Evolutionary conservation across 441 rosid species (phyloP).

Genomic region (Sinapis alba): DNA sequence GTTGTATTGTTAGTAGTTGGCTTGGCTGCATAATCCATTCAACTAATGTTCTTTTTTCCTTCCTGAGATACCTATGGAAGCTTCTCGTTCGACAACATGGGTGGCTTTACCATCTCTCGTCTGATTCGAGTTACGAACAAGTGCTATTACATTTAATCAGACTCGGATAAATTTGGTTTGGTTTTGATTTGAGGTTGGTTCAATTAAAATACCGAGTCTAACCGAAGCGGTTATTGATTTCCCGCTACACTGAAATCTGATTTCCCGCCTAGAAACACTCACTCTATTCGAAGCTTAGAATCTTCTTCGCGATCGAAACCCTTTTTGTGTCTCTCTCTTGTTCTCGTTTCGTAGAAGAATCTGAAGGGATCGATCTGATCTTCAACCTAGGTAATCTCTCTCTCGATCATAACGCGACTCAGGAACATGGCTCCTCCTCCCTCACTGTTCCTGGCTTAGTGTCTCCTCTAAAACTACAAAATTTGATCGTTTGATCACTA

Average conservation of each 20-base stretch:
- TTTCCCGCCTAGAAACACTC: conserved; percentile 27
- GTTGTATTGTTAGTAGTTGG: conserved; percentile 46
- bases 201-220: not conserved
- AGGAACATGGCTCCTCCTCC: not conserved
- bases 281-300: not conserved
- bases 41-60: conserved; percentile 64
- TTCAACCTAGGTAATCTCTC: conserved; percentile 19
- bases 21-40: conserved; percentile 88
- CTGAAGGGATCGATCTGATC: conserved; percentile 6
- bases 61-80: conserved; percentile 71
- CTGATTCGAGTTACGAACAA: too few relatives aligned
- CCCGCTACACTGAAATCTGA: conserved; percentile 29
- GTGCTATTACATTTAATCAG: too few relatives aligned
- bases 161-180: not conserved
- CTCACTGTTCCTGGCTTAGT: not conserved
- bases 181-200: conserved; percentile 16
- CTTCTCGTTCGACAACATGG: too few relatives aligned
- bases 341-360: not conserved
- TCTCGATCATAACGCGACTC: not conserved
- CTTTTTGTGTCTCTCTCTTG: not conserved
- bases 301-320: not conserved
- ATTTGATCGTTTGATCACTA: conserved; percentile 3
- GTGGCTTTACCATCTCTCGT: too few relatives aligned
- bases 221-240: conserved; percentile 12
- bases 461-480: not conserved